Conservation (phyloP, 2,329 filamentous ascomycete genomes). For the Phyllosticta citrichinensis region DNA sequence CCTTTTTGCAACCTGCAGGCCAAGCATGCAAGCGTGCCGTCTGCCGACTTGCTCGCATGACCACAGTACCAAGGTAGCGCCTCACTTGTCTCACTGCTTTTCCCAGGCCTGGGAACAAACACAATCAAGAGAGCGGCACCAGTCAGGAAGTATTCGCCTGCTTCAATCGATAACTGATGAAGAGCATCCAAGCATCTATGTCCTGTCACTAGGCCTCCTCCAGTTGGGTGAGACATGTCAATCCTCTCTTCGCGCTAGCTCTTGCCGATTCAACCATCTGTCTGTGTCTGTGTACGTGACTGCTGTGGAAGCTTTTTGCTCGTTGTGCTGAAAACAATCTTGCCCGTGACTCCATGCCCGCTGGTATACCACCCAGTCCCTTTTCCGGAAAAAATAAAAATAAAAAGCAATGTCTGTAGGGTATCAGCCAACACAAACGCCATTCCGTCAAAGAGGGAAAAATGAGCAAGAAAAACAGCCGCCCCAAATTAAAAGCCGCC, state of each 20-base stretch:
- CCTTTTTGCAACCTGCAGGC: background rate
- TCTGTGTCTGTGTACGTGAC: background rate
- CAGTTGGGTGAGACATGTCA: background rate
- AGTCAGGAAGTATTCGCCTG: too few species aligned
- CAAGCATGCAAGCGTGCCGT: background rate
- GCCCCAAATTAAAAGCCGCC: background rate
- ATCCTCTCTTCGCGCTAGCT: background rate
- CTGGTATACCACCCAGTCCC: background rate
- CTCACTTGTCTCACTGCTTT: background rate
- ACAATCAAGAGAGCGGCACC: too few species aligned
- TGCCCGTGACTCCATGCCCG: background rate
- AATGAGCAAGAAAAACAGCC: background rate
- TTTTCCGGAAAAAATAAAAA: background rate
- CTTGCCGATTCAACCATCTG: background rate
- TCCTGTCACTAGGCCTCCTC: too few species aligned
- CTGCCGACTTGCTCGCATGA: background rate
- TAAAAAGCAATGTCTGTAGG: slow-evolving; percentile 3
- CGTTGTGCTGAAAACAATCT: background rate
- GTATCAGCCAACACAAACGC: slow-evolving; percentile 9
- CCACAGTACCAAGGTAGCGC: background rate
- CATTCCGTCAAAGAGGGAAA: background rate
- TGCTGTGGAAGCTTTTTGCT: slow-evolving; percentile 1
- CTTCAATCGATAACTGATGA: too few species aligned
- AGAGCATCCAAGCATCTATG: too few species aligned
- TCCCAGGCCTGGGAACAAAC: too few species aligned